Base-by-base conservation (phyloP, 2,329 filamentous ascomycete genomes). In the Aspergillus fijiensis region DNA sequence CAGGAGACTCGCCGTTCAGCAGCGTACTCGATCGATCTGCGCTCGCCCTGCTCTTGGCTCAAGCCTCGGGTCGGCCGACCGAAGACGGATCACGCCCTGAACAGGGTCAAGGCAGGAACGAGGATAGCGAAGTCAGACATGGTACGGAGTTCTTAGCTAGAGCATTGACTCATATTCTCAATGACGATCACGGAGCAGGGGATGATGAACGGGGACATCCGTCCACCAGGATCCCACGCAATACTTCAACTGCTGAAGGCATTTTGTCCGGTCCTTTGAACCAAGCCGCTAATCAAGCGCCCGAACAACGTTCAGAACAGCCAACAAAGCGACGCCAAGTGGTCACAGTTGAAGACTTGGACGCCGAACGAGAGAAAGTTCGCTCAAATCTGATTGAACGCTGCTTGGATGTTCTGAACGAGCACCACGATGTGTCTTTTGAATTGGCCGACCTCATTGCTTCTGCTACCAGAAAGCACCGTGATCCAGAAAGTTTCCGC, bases 401-500 rank as follows among this genome's bases (percentile, higher is more conserved):
- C 60, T 96, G 91, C 65, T 81, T 99, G 23, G 93, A 97, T 69
- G 87, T 98, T 35, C 87, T 99, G 56, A 90, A 94, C 72, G 88
- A 89, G 42, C 93, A 98, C 67, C 89, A 93, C 14, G 88, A 91
- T 66, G 87, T 94, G 11, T 96, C 95, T 0, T 95, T 97, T 68
- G 94, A 98, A 70, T 82, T 99, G 51, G 87, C 92, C 0, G 93
- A 97, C 69, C 82, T 99, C 21, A 93, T 99, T 57, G 85, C 85
- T 42, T 87, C 89, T 3, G 88, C 92, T 25, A 85, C 86, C 9
- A 79, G 81, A 31, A 88, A 86, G 70, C 89, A 79, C 66, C 84
- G 72, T 70, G 87, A 84, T 72, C 85, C 75, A 65, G 83, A 75
- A 67, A 83, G 75, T 70, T 83, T 70, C 77, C 84, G 89, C 47